phyloP scores from a whole-genome alignment of 1,284 basidiomycete species.

The Athelia psychrophila region DNA sequence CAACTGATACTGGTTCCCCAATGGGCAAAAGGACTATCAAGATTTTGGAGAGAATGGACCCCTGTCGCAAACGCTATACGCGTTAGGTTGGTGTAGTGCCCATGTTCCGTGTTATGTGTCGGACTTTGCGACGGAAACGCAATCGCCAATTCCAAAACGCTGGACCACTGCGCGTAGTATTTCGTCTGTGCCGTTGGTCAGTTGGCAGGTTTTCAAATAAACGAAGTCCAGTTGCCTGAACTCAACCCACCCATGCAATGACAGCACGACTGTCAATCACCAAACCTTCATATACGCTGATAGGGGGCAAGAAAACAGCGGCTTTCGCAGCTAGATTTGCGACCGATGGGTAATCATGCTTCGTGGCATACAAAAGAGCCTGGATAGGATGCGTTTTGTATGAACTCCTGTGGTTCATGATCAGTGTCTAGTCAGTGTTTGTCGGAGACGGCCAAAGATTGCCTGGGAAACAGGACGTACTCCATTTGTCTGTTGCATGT shows the following conservation, averaged over 20 bases:
- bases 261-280: not conserved
- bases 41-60: too few species aligned
- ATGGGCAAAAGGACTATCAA: too few species aligned
- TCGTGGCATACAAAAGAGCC: not conserved
- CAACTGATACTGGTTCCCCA: too few species aligned
- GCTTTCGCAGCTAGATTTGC: not conserved
- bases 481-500: conserved; percentile 5
- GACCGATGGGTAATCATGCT: not conserved
- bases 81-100: too few species aligned
- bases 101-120: too few species aligned
- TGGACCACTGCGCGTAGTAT: not conserved
- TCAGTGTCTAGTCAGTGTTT: not conserved
- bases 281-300: not conserved
- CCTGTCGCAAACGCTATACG: too few species aligned
- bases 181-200: not conserved
- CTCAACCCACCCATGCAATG: not conserved
- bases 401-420: not conserved
- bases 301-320: not conserved
- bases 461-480: not conserved
- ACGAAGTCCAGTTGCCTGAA: not conserved
- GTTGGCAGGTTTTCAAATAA: not conserved
- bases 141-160: not conserved
- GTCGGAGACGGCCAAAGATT: too few species aligned
- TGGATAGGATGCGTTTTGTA: not conserved
- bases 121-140: not conserved